Base-by-base conservation (phyloP, 352 stramenopile genomes). In the Phytophthora meadii region DNA sequence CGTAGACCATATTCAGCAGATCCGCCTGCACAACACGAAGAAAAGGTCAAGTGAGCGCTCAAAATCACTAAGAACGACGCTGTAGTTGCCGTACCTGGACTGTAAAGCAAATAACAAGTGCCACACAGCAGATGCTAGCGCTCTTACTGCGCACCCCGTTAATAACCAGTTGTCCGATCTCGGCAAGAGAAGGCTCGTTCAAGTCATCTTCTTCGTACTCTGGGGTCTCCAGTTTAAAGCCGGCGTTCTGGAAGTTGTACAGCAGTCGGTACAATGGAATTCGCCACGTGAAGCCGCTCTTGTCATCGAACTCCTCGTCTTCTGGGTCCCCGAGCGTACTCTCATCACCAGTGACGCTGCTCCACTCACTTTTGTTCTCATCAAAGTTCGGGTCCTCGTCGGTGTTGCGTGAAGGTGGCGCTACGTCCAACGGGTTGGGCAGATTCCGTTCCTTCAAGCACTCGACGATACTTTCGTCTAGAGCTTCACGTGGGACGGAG, bases 341-440 rank as follows among this genome's bases (percentile, higher is more conserved):
- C 55, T 95, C 88, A 37, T 94, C 88, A 8, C 84, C 88, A 0
- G 86, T 94, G 5, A 93, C 87, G 63, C 88, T 96, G 51, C 84
- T 96, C 77, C 87, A 90, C 53, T 96, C 88, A 32, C 86, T 94
- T 30, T 81, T 86, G 37, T 69, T 75, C 39, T 95, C 87, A 39
- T 95, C 84, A 36, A 73, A 76, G 32, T 70, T 80, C 2, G 62
- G 45, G 7, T 87, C 70, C 5, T 88, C 74, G 0, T 81, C 69
- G 2, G 73, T 72, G 14, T 63, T 67, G 28, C 66, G 34, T 9
- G 70, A 67, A 7, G 42, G 34, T 36, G 68, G 69, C 1, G 59
- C 51, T 1, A 74, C 55, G 28, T 89, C 68, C 24, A 88, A 52
- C 6, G 88, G 88, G 32, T 84, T 82, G 1, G 81, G 77, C 3